Evolutionary conservation across 1,284 basidiomycete genomes (phyloP).

Genomic region (Pseudozyma thailandica): DNA sequence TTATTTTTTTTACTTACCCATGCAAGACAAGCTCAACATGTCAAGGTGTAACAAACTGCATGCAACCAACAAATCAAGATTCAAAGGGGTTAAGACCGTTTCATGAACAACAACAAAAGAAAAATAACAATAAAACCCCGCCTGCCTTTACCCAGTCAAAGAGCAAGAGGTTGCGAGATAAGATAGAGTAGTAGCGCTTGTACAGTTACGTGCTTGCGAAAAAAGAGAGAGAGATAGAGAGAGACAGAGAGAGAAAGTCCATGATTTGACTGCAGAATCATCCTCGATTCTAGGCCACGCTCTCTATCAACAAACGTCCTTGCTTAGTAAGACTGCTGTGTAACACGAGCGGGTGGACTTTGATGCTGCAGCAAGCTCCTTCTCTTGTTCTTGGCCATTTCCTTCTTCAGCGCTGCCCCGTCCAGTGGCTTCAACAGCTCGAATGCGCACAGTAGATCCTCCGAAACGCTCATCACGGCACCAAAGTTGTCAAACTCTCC

Average conservation of each 20-base stretch:
- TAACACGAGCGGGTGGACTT: constrained; percentile 23
- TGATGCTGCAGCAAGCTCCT: constrained; percentile 74
- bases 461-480: constrained; percentile 82
- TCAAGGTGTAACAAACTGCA: too few species aligned
- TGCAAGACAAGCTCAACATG: too few species aligned
- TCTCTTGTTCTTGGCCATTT: constrained; percentile 98
- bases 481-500: constrained; percentile 99
- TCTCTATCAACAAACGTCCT: neutral
- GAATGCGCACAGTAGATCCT: constrained; percentile 96
- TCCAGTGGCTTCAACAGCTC: constrained; percentile 94
- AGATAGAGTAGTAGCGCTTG: too few species aligned
- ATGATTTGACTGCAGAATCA: too few species aligned
- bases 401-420: constrained; percentile 92
- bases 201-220: too few species aligned
- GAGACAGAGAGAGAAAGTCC: too few species aligned
- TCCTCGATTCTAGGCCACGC: neutral
- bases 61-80: neutral
- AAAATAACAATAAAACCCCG: too few species aligned
- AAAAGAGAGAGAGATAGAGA: too few species aligned
- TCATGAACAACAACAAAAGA: too few species aligned
- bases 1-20: too few species aligned
- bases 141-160: too few species aligned
- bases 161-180: too few species aligned
- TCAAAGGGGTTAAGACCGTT: neutral
- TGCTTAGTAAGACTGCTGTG: constrained; percentile 35